Evolutionary conservation across 2,329 filamentous ascomycete genomes (phyloP), one percentile per base, ranked within the genome.

Genomic region (Trichoderma sp.): DNA sequence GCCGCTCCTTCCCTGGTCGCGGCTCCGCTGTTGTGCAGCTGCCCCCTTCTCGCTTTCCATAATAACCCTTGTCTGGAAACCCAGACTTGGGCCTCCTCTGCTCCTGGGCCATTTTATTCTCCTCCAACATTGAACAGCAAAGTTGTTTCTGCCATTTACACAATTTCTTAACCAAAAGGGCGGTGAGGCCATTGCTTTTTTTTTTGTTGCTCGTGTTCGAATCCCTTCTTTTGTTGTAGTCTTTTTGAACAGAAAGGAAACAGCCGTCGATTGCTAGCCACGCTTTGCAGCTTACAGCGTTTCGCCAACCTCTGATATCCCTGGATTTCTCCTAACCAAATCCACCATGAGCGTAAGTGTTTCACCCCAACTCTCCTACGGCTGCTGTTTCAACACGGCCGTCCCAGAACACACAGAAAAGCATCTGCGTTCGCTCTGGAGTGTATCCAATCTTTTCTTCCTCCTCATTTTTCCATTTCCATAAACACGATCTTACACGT

Each of bases 311-410:
- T 56, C 57, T 21, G 29, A 49, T n/a, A 49, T 57, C 66, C 66
- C 58, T 56, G 57, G 19, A 24, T 60, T 61, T 27, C 61, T 60
- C 55, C 31, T 59, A 27, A 31, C 55, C 19, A 31, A 60, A 56
- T 67, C 69, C 71, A 74, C 65, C 71, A 77, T 76, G 75, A 76
- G 74, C 71, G 75, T 77, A 31, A 75, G 75, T 76, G 70, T 73
- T 75, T 72, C 71, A 71, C 60, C 64, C 71, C 70, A 72, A 61
- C 64, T 71, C 74, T 70, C 71, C 73, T 72, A 71, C 71, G 47
- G 53, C 73, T 73, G 73, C 71, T 64, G 69, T 73, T 72, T 72
- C 71, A 71, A 74, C 71, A 68, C 53, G 14, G 29, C 19, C 33
- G 29, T 59, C 56, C 68, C 19, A 49, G 19, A 40, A 57, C 49